Evolutionary conservation across 2,329 filamentous ascomycete genomes (phyloP).

Genomic region (Alternaria gansuensis): DNA sequence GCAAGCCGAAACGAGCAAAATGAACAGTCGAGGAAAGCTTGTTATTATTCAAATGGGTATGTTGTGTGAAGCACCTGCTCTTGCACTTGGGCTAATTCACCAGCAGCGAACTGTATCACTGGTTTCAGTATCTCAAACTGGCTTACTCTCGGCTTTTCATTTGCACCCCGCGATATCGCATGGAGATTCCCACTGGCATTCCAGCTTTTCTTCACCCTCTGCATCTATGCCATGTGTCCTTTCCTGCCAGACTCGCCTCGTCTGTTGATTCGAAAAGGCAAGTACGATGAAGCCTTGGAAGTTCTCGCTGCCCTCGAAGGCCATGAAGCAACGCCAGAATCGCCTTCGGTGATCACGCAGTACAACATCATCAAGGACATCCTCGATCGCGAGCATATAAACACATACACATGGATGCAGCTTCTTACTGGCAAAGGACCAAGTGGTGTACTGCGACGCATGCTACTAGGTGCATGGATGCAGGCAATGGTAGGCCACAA

Average conservation of each 20-base stretch:
- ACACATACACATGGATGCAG: constrained; percentile 58
- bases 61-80: not conserved
- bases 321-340: constrained; percentile 50
- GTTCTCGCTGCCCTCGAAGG: constrained; percentile 53
- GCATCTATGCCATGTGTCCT: constrained; percentile 62
- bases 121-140: constrained; percentile 57
- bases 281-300: constrained; percentile 55
- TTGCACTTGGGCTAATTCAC: not conserved
- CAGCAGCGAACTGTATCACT: constrained; percentile 53
- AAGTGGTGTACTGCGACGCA: constrained; percentile 54
- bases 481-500: constrained; percentile 48
- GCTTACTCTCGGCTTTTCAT: constrained; percentile 56
- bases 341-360: constrained; percentile 45
- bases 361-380: constrained; percentile 54
- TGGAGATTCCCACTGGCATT: constrained; percentile 63
- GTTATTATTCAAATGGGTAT: constrained; percentile 58
- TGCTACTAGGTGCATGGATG: constrained; percentile 58
- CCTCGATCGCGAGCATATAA: constrained; percentile 57
- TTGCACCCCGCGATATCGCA: constrained; percentile 48
- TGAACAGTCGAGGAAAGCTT: constrained; percentile 57
- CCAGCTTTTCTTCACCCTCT: constrained; percentile 66
- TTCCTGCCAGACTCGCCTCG: constrained; percentile 56
- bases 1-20: constrained; percentile 59
- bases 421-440: constrained; percentile 55
- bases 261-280: constrained; percentile 62